phyloP scores from a whole-genome alignment of 1,284 basidiomycete species.

The Calocybe gambosa region DNA sequence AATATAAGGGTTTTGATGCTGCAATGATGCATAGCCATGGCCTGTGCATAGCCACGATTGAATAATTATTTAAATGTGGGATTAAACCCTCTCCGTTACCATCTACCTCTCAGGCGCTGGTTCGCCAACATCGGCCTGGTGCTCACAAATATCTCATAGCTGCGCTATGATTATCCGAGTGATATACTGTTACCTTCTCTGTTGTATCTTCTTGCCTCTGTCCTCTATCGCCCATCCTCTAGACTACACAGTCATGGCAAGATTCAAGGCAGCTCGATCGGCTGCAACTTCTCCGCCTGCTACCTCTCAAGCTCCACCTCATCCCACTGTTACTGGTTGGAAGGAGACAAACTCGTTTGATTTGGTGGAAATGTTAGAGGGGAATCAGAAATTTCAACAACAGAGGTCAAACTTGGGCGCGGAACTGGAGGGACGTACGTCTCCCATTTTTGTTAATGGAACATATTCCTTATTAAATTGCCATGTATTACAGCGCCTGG shows the following conservation, averaged over 20 bases:
- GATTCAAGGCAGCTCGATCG: neutral
- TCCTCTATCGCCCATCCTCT: slow-evolving; percentile 13
- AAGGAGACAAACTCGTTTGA: slow-evolving; percentile 9
- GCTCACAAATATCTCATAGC: slow-evolving; percentile 11
- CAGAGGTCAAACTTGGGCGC: slow-evolving; percentile 13
- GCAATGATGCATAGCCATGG: no score
- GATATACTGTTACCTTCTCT: slow-evolving; percentile 8
- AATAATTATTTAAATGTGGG: neutral
- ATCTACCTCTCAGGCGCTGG: slow-evolving; percentile 20
- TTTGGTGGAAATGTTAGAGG: slow-evolving; percentile 21
- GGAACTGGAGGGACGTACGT: slow-evolving; percentile 18
- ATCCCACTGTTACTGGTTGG: neutral
- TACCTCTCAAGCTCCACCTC: neutral
- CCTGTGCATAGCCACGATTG: neutral
- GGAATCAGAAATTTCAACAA: slow-evolving; percentile 25
- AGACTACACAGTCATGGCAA: slow-evolving; percentile 5
- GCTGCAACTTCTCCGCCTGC: slow-evolving; percentile 1
- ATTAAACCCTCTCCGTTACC: neutral
- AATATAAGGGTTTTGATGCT: no score
- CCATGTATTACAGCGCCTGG: slow-evolving; percentile 21
- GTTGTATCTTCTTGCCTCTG: slow-evolving; percentile 8
- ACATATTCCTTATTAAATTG: neutral
- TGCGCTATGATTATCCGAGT: slow-evolving; percentile 1
- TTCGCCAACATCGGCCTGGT: slow-evolving; percentile 25
- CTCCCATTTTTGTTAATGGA: neutral